Percentiles rank a stretch among this genome's conserved stretches.
These are phyloP conservation scores for Aplosporella prunicola DNA, from an alignment of 2,329 filamentous ascomycete genomes.

Conservation along the genomic window DNA sequence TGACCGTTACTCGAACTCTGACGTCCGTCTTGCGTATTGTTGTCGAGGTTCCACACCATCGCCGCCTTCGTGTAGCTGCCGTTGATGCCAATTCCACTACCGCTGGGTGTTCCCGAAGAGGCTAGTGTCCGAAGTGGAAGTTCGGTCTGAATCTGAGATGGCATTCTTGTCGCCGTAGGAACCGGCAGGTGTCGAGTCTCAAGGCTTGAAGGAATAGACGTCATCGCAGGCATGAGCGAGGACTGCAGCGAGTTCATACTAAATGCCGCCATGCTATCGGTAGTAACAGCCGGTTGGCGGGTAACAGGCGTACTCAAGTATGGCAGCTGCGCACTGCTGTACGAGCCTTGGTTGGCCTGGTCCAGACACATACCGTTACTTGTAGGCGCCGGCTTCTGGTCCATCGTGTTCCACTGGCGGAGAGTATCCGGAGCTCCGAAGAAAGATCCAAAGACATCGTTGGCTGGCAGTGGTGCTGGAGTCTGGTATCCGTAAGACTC, in stretches of 20 bases:
- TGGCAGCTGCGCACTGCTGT: constrained; percentile 4
- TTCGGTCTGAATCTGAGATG: too few species aligned
- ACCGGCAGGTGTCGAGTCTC: constrained; percentile 8
- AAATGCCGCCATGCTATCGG: constrained; percentile 10
- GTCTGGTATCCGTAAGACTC: constrained; percentile 9
- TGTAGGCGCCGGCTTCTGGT: constrained; percentile 4
- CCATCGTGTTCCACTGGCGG: constrained; percentile 2
- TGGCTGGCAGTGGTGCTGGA: neutral
- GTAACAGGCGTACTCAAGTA: constrained; percentile 3
- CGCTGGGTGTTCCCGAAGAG: constrained; percentile 2
- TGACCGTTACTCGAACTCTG: neutral
- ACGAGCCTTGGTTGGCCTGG: constrained; percentile 1
- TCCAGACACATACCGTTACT: constrained; percentile 4
- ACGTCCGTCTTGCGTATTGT: neutral
- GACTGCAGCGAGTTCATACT: constrained; percentile 10
- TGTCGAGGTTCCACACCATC: constrained; percentile 17
- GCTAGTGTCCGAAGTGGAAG: neutral
- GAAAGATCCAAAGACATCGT: neutral
- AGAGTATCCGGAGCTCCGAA: neutral
- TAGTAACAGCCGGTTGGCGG: constrained; percentile 2
- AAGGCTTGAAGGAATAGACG: neutral
- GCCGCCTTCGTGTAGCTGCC: constrained; percentile 16
- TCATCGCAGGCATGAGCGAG: constrained; percentile 1
- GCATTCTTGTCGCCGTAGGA: constrained; percentile 7
- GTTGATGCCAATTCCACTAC: neutral